Evolutionary conservation across 2,329 filamentous ascomycete species (phyloP).

Genomic region (Neoarthrinium moseri): DNA sequence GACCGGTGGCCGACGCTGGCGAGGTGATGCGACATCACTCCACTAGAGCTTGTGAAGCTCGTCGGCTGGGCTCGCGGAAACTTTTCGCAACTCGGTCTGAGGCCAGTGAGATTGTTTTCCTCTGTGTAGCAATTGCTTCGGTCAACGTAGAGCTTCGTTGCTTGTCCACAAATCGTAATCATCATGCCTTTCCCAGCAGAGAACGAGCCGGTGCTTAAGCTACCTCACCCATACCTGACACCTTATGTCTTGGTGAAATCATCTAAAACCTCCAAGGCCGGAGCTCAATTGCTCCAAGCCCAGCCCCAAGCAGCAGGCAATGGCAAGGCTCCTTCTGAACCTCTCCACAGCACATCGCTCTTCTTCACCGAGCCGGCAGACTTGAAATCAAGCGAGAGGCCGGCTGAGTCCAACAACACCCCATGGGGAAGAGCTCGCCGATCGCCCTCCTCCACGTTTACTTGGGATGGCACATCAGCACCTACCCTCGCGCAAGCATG

Average conservation of each 20-base stretch:
- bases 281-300: conserved; percentile 34
- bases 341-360: conserved; percentile 33
- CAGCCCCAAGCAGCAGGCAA: conserved; percentile 25
- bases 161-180: not conserved
- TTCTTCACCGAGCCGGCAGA: conserved; percentile 45
- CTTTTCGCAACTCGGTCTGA: not conserved
- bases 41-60: not conserved
- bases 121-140: not conserved
- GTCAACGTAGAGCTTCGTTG: not conserved
- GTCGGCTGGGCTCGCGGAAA: not conserved
- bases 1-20: conserved; percentile 4
- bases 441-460: conserved; percentile 43
- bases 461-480: conserved; percentile 39
- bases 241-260: conserved; percentile 41
- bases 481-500: conserved; percentile 51
- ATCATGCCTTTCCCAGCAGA: conserved; percentile 21
- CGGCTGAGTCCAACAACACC: conserved; percentile 51
- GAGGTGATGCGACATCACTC: not conserved
- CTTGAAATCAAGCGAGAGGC: conserved; percentile 49
- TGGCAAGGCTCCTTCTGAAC: conserved; percentile 26
- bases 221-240: conserved; percentile 48
- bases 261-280: conserved; percentile 20
- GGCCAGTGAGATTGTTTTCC: not conserved
- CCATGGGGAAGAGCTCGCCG: conserved; percentile 56
- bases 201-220: conserved; percentile 41